Percentiles rank a stretch among this genome's conserved stretches.
These are phyloP conservation scores for Magnusiomyces starmeri DNA, from an alignment of 1,139 yeast genomes.

Conservation along the genomic window DNA sequence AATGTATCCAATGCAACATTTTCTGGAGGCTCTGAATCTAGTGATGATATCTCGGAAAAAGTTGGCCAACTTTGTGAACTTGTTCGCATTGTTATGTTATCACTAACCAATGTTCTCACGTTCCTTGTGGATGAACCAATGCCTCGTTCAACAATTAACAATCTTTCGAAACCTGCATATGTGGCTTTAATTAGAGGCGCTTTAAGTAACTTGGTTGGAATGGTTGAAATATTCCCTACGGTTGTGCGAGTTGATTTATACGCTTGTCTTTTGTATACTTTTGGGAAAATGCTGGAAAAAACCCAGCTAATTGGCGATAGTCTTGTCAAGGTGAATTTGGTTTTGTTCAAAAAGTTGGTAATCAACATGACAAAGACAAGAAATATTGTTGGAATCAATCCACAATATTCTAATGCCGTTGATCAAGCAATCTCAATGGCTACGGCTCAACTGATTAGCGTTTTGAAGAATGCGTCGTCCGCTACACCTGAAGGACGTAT, in stretches of 20 bases:
- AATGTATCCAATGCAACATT: constrained; percentile 16
- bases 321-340: constrained; percentile 28
- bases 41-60: constrained; percentile 43
- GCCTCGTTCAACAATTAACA: constrained; percentile 26
- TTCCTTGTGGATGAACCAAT: constrained; percentile 39
- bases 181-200: constrained; percentile 38
- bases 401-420: constrained; percentile 30
- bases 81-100: constrained; percentile 61
- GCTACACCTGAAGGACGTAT: constrained; percentile 36
- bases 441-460: constrained; percentile 19
- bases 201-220: constrained; percentile 50
- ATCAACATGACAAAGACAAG: constrained; percentile 27
- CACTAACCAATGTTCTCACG: constrained; percentile 55
- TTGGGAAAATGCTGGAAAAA: constrained; percentile 54
- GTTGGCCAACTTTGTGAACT: constrained; percentile 80
- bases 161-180: constrained; percentile 7
- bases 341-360: constrained; percentile 30
- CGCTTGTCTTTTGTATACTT: constrained; percentile 58
- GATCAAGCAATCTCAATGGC: constrained; percentile 32
- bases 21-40: constrained; percentile 23
- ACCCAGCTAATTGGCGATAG: constrained; percentile 24
- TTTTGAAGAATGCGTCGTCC: constrained; percentile 1
- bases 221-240: constrained; percentile 58
- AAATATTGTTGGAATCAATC: constrained; percentile 15
- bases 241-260: constrained; percentile 63